Evolutionary conservation across 768 basidiomycete genomes (phyloP).

Genomic region (Lactarius evosmus): DNA sequence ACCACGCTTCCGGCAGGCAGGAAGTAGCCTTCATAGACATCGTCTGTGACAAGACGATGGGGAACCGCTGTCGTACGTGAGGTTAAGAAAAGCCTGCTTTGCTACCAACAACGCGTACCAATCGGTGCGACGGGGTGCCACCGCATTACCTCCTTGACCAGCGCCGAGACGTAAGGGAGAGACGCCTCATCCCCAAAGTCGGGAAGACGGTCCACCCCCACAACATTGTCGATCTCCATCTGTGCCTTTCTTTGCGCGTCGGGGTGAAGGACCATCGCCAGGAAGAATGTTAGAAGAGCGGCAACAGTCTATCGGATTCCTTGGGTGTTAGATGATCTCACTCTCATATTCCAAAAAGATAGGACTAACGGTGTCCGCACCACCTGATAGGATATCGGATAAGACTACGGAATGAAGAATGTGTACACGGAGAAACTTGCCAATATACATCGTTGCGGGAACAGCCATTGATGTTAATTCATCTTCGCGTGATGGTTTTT

Average conservation of each 20-base stretch:
- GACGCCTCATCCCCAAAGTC: conserved; percentile 26
- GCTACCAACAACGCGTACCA: conserved; percentile 11
- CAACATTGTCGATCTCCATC: conserved; percentile 32
- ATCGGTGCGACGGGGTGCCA: conserved; percentile 30
- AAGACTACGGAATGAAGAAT: background rate
- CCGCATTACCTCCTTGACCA: conserved; percentile 31
- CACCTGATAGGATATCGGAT: conserved; percentile 8
- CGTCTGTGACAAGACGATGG: conserved; percentile 28
- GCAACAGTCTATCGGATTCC: conserved; percentile 28
- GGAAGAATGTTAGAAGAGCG: conserved; percentile 32
- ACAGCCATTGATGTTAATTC: conserved; percentile 22
- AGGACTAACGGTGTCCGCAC: conserved; percentile 24
- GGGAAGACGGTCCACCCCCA: conserved; percentile 33
- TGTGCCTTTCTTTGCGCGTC: conserved; percentile 32
- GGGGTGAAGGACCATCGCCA: conserved; percentile 34
- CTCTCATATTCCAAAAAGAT: background rate
- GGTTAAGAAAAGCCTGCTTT: background rate
- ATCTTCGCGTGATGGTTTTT: conserved; percentile 17
- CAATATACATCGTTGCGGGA: conserved; percentile 25
- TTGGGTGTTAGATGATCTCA: background rate
- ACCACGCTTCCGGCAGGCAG: conserved; percentile 35
- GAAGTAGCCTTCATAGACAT: conserved; percentile 32
- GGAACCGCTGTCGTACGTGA: conserved; percentile 26
- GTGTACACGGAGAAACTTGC: conserved; percentile 2
- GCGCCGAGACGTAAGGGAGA: conserved; percentile 32